Conservation (phyloP, 2,329 filamentous ascomycete genomes). For the Sphaerulina musiva region DNA sequence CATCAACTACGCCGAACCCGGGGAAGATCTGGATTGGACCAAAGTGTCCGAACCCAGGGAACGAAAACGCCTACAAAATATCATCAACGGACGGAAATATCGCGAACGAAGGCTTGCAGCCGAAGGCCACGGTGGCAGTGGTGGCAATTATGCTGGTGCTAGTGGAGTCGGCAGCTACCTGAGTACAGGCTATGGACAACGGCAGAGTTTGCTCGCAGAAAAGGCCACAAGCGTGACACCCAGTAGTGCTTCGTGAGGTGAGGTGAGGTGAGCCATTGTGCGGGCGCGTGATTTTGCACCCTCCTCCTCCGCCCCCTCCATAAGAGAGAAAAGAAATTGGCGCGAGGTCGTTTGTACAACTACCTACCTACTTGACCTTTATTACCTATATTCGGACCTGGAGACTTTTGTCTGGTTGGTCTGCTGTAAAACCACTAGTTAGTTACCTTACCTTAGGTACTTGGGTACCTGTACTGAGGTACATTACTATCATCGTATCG, state of each 20-base stretch:
- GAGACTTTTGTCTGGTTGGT: no score
- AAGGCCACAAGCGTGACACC: conserved; percentile 4
- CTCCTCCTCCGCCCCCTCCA: no score
- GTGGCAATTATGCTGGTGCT: conserved; percentile 33
- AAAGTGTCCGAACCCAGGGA: conserved; percentile 35
- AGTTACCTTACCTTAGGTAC: no score
- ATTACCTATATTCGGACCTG: no score
- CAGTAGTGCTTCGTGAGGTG: neutral
- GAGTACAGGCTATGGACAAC: conserved; percentile 23
- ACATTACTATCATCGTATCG: no score
- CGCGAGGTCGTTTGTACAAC: no score
- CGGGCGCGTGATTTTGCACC: no score
- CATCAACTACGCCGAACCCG: conserved; percentile 36
- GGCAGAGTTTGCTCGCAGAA: conserved; percentile 5
- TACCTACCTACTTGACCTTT: no score
- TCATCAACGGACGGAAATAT: conserved; percentile 38
- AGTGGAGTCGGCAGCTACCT: conserved; percentile 29
- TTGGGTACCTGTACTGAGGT: no score
- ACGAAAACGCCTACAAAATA: conserved; percentile 35
- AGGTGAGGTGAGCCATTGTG: no score
- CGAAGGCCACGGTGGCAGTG: conserved; percentile 32
- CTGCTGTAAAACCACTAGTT: no score
- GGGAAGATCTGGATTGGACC: conserved; percentile 37
- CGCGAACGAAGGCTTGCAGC: conserved; percentile 34
- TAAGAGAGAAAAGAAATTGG: no score